Percentiles rank a stretch among this genome's conserved stretches.
Evolutionary conservation across 1,139 yeast species (phyloP).

Genomic region (Geotrichum cucujoidarum): DNA sequence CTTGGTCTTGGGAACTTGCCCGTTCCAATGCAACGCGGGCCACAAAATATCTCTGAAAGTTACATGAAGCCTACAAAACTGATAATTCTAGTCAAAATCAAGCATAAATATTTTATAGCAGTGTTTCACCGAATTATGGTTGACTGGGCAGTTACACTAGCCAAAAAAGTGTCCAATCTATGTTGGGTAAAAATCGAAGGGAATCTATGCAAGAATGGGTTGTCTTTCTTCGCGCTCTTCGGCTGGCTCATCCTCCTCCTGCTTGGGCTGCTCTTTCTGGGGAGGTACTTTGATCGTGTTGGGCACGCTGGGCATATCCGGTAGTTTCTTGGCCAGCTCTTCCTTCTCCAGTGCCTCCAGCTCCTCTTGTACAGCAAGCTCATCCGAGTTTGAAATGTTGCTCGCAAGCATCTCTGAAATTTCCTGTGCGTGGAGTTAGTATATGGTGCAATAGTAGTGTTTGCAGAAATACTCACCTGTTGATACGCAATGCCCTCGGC

Average conservation of each 20-base stretch:
- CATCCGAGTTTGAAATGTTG: constrained; percentile 51
- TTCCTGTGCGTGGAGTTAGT: constrained; percentile 32
- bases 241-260: neutral
- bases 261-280: neutral
- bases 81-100: no score
- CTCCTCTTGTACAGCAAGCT: constrained; percentile 63
- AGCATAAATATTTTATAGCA: no score
- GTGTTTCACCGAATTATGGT: no score
- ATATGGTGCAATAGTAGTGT: neutral
- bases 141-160: no score
- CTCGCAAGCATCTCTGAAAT: constrained; percentile 44
- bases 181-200: no score
- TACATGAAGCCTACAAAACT: no score
- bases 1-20: no score
- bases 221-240: constrained; percentile 7
- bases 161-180: no score
- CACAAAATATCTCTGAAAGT: no score
- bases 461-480: constrained; percentile 32
- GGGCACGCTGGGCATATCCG: constrained; percentile 18
- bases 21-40: no score
- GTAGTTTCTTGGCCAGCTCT: constrained; percentile 30
- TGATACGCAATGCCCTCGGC: constrained; percentile 79
- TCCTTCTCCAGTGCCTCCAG: constrained; percentile 49
- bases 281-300: neutral
- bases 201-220: constrained; percentile 9